Percentiles rank a stretch among this genome's conserved stretches.
phyloP scores from a whole-genome alignment of 164 flowering plant species.

The Piper betle region DNA sequence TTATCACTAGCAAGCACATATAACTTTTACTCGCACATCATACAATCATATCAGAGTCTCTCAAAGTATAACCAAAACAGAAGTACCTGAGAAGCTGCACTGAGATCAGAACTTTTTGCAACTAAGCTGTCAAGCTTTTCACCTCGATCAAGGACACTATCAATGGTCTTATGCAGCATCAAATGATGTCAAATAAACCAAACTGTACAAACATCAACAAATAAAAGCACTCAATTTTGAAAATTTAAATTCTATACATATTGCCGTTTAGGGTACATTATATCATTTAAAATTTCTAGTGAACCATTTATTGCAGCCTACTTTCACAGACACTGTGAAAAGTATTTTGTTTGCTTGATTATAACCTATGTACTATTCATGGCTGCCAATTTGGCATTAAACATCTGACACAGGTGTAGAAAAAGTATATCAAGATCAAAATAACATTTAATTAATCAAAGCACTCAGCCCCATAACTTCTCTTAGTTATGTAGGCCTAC shows the following conservation, averaged over 20 bases:
- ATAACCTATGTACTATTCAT: background rate
- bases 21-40: too few species aligned
- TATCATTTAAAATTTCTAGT: too few species aligned
- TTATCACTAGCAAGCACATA: too few species aligned
- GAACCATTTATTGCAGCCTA: too few species aligned
- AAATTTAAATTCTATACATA: background rate
- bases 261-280: too few species aligned
- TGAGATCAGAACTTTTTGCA: conserved; percentile 97
- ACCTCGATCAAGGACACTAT: conserved; percentile 91
- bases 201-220: background rate
- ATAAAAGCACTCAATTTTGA: background rate
- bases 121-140: conserved; percentile 96
- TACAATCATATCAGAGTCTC: background rate
- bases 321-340: too few species aligned
- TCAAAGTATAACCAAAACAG: too few species aligned
- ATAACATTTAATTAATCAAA: too few species aligned
- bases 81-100: conserved; percentile 92
- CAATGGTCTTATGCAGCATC: conserved; percentile 91
- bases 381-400: too few species aligned
- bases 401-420: too few species aligned
- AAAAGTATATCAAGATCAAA: too few species aligned
- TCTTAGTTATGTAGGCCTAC: background rate
- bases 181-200: background rate
- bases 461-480: background rate
- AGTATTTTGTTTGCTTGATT: too few species aligned